Conservation (phyloP, 2,329 filamentous ascomycete genomes). For the Lecanosticta acicola region DNA sequence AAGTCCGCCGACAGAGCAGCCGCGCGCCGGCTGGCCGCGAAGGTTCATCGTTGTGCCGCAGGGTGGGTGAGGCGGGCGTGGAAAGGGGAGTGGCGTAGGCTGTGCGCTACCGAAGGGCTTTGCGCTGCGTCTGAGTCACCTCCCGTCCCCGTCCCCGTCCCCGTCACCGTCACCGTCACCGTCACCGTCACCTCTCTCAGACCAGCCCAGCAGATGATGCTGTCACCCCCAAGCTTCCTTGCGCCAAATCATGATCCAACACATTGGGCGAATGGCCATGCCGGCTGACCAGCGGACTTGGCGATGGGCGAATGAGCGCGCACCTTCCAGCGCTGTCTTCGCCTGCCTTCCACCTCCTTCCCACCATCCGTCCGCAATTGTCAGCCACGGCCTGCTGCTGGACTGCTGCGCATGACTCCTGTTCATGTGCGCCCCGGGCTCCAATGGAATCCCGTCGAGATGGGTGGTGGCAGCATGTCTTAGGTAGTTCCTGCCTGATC, state of each 20-base stretch:
- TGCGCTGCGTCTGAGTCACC: neutral
- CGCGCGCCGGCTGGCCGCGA: neutral
- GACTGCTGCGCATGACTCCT: neutral
- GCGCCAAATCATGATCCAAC: neutral
- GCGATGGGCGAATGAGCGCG: slow-evolving; percentile 9
- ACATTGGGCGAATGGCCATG: neutral
- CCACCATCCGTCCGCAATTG: slow-evolving; percentile 5
- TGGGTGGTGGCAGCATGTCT: slow-evolving; percentile 8
- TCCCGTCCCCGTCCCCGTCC: neutral
- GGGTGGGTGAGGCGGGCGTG: neutral
- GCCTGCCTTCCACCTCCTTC: slow-evolving; percentile 8
- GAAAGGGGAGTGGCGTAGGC: neutral
- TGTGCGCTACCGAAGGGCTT: neutral
- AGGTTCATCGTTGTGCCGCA: neutral
- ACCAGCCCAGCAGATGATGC: neutral
- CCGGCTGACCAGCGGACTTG: neutral
- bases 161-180: neutral
- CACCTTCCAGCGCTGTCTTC: slow-evolving; percentile 1
- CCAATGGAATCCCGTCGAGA: neutral
- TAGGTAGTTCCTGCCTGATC: slow-evolving; percentile 13
- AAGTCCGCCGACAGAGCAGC: neutral
- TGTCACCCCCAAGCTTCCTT: neutral
- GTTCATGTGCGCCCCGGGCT: slow-evolving; percentile 6
- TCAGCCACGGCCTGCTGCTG: slow-evolving; percentile 5
- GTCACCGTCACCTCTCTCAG: neutral